A percentile compares a stretch with the other conserved stretches of the same genome.
Conservation (phyloP, 2,329 filamentous ascomycete species). For the Teratosphaeriaceae sp. region DNA sequence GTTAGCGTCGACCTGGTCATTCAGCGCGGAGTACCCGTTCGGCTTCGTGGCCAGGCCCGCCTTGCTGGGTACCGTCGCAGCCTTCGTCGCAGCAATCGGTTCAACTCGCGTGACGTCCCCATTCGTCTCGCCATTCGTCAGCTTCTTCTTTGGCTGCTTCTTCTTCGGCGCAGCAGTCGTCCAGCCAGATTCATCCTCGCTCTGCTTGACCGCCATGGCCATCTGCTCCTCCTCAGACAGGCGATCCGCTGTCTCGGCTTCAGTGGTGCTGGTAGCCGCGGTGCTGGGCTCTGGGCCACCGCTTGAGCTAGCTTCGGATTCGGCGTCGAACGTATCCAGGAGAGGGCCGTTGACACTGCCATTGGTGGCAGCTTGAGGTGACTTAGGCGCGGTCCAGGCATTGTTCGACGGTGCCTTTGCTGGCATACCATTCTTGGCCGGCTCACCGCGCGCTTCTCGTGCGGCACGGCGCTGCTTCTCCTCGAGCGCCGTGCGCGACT, state of each 20-base stretch:
- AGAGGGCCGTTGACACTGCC: conserved; percentile 25
- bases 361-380: conserved; percentile 15
- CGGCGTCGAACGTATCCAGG: conserved; percentile 46
- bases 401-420: conserved; percentile 45
- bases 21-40: conserved; percentile 18
- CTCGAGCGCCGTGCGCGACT: conserved; percentile 64
- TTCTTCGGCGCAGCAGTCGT: conserved; percentile 52
- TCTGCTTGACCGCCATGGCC: conserved; percentile 42
- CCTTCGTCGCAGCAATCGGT: neutral
- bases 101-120: conserved; percentile 7
- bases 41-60: conserved; percentile 12
- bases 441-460: conserved; percentile 72
- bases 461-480: conserved; percentile 81
- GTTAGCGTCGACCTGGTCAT: conserved; percentile 16
- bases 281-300: conserved; percentile 28
- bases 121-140: conserved; percentile 7
- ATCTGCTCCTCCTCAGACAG: conserved; percentile 58
- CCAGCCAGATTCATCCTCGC: conserved; percentile 50
- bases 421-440: conserved; percentile 69
- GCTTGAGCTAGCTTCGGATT: conserved; percentile 35
- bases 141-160: conserved; percentile 45
- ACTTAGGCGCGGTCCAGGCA: conserved; percentile 43
- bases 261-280: conserved; percentile 31
- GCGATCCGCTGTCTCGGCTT: conserved; percentile 19
- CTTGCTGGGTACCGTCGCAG: conserved; percentile 12